Evolutionary conservation across 2,329 filamentous ascomycete genomes (phyloP).

Genomic region (Fusarium clavum): DNA sequence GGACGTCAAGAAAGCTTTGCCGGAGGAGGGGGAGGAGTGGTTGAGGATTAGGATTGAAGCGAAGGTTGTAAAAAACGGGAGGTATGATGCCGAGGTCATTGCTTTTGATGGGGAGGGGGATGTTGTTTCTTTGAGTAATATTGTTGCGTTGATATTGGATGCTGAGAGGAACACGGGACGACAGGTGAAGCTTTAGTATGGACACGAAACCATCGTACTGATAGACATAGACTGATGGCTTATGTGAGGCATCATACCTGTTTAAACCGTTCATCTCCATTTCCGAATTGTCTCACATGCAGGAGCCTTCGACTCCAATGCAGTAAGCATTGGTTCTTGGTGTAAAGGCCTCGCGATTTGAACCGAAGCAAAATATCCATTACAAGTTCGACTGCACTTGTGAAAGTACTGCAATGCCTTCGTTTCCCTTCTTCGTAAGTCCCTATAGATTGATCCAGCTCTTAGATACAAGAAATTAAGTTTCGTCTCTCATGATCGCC

Average conservation of each 20-base stretch:
- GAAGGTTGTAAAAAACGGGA: conserved; percentile 76
- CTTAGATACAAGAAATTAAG: no score
- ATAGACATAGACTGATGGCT: neutral
- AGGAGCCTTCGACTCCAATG: no score
- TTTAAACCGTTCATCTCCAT: no score
- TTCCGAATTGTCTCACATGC: no score
- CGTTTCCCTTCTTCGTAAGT: accelerated
- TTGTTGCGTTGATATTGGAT: conserved; percentile 49
- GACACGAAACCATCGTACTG: neutral
- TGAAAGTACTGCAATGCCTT: neutral
- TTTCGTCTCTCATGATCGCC: neutral
- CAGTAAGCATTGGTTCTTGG: no score
- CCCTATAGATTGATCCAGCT: accelerated
- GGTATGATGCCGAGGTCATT: conserved; percentile 79
- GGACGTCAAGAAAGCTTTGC: conserved; percentile 80
- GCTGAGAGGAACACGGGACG: conserved; percentile 40
- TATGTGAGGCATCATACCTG: no score
- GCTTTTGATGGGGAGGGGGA: conserved; percentile 64
- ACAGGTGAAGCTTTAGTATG: conserved; percentile 52
- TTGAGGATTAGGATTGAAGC: conserved; percentile 73
- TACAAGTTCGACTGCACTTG: neutral
- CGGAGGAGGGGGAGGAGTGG: conserved; percentile 77
- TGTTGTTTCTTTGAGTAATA: conserved; percentile 49
- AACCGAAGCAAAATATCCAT: neutral
- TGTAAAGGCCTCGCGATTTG: no score